These are phyloP conservation scores for Euphorbia pulcherrima DNA, from an alignment of 345 rosid genomes.

Conservation along the genomic window DNA sequence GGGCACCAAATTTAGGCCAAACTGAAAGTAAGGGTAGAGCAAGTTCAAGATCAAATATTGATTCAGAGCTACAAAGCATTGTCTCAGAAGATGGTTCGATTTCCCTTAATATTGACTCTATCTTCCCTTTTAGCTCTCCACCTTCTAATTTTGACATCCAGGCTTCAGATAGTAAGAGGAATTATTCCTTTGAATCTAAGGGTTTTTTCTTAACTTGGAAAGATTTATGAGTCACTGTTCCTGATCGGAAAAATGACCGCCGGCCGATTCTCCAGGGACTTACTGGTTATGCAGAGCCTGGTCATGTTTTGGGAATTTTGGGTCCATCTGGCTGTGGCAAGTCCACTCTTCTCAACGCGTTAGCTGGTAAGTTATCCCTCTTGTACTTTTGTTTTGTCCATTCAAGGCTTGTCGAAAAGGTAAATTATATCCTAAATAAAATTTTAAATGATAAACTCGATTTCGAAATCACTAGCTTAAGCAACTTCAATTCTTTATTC, in stretches of 20 bases:
- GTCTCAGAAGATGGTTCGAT: constrained; percentile 3
- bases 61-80: constrained; percentile 9
- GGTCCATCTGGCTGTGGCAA: constrained; percentile 24
- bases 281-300: constrained; percentile 41
- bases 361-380: constrained; percentile 36
- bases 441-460: no score
- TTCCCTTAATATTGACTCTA: neutral
- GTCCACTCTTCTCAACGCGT: constrained; percentile 47
- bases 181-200: neutral
- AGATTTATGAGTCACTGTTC: constrained; percentile 37
- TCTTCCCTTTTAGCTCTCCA: constrained; percentile 13
- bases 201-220: constrained; percentile 43
- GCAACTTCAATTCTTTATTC: no score
- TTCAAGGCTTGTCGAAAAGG: no score
- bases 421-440: no score
- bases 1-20: constrained; percentile 16
- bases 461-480: no score
- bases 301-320: constrained; percentile 41
- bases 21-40: neutral
- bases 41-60: neutral
- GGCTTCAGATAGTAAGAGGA: neutral
- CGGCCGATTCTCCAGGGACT: constrained; percentile 30
- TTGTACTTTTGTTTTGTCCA: no score
- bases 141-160: constrained; percentile 2
- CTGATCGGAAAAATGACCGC: constrained; percentile 20